phyloP scores from a whole-genome alignment of 495 filamentous ascomycete species.

The Daldinia childiae region DNA sequence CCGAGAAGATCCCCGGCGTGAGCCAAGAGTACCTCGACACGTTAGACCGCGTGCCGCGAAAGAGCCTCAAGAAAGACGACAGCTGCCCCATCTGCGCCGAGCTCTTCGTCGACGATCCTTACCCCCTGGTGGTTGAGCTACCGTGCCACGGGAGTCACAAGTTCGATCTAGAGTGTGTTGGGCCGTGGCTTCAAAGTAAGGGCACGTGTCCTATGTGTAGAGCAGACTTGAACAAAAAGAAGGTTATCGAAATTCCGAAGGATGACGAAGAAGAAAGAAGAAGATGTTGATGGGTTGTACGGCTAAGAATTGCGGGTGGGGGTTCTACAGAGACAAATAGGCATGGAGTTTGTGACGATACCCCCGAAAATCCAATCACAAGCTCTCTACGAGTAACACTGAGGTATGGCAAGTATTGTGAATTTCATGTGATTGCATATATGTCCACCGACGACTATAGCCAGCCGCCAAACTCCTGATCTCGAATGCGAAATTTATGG shows the following conservation, averaged over 20 bases:
- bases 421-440: slow-evolving; percentile 12
- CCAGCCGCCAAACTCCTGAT: slow-evolving; percentile 4
- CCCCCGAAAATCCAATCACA: slow-evolving; percentile 19
- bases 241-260: slow-evolving; percentile 54
- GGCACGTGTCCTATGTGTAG: slow-evolving; percentile 90
- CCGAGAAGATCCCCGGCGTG: slow-evolving; percentile 75
- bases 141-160: slow-evolving; percentile 83
- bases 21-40: slow-evolving; percentile 80
- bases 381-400: not conserved
- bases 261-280: slow-evolving; percentile 71
- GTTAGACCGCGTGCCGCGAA: slow-evolving; percentile 81
- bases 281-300: slow-evolving; percentile 80
- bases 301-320: slow-evolving; percentile 54
- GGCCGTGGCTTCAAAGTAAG: slow-evolving; percentile 88
- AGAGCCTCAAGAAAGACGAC: slow-evolving; percentile 70
- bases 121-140: slow-evolving; percentile 86
- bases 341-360: slow-evolving; percentile 32
- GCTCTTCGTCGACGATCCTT: slow-evolving; percentile 78
- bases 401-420: not conserved
- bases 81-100: slow-evolving; percentile 89
- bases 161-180: slow-evolving; percentile 95
- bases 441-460: not conserved
- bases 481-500: slow-evolving; percentile 1
- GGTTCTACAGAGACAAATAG: slow-evolving; percentile 6
- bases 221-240: slow-evolving; percentile 76